Evolutionary conservation across 768 basidiomycete species (phyloP), one percentile per base, ranked within the genome.

Genomic region (Lactarius sp.): DNA sequence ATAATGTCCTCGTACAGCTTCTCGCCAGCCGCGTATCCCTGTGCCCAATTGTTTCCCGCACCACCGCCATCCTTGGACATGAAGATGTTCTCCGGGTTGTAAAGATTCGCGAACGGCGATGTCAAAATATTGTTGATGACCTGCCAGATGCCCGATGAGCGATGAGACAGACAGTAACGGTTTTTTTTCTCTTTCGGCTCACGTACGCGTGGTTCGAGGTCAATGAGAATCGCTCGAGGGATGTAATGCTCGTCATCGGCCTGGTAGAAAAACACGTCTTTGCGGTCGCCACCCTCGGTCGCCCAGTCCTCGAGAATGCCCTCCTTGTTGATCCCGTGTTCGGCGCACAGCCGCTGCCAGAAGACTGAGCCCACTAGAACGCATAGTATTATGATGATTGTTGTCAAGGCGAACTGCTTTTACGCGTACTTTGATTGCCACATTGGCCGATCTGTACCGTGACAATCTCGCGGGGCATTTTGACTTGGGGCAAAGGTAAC

Each of bases 191-290:
- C 1, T 39, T 31, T 27, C 13, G 33, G n/a, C 13, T 44, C 34
- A 61, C 86, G 73, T 71, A 97, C 96, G 73, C 97, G 83, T 20
- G 97, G 97, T 73, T 99, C 97, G 33, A 97, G 83, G 75, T 99
- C 97, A 64, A 98, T 86, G 44, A 99, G 82, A 65, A 99, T 96
- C 5, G 97, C 93, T 57, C 97, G 84, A 2, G 97, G 97, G 64
- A 99, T 95, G 75, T 98, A 99, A 71, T 97, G 95, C 74, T 98
- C 97, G 71, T 99, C 97, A 73, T 99, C 97, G n/a, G 97, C 97
- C 75, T 98, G 96, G 74, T 99, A 98, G 78, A 99, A 99, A 77
- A 99, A 99, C 33, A 97, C 96, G 76, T 99, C 97, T 73, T 98
- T 99, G 69, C 97, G 82, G 76, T 99, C 97, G 9, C 92, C 92